Conservation (phyloP, 2,329 filamentous ascomycete species). For the Dactylellina parvicollis region DNA sequence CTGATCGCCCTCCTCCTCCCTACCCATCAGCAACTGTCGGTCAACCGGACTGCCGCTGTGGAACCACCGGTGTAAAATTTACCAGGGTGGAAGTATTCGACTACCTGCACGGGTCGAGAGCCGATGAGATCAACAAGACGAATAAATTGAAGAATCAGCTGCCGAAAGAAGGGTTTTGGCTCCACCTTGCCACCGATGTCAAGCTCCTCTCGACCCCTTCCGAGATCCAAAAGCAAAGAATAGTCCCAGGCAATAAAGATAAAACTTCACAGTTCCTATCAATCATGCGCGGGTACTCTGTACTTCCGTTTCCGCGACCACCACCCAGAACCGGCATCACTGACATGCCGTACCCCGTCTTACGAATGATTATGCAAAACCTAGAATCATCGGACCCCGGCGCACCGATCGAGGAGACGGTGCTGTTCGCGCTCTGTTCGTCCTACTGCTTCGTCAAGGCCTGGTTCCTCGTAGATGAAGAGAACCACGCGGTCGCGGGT, state of each 20-base stretch:
- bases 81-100: slow-evolving; percentile 30
- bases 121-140: background rate
- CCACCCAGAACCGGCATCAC: background rate
- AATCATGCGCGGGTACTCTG: background rate
- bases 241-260: background rate
- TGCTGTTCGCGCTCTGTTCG: too few relatives aligned
- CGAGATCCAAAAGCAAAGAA: background rate
- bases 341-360: slow-evolving; percentile 6
- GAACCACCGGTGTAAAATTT: background rate
- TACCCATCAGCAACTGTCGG: background rate
- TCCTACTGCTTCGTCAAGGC: too few relatives aligned
- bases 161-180: slow-evolving; percentile 21
- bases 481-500: too few relatives aligned
- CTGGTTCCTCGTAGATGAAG: too few relatives aligned
- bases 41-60: background rate
- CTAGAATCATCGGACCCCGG: too few relatives aligned
- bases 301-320: slow-evolving; percentile 1
- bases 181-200: slow-evolving; percentile 2
- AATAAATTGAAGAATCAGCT: background rate
- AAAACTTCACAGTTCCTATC: background rate
- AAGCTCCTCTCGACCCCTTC: background rate
- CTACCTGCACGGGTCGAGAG: background rate
- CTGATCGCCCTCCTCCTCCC: too few relatives aligned
- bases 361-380: background rate
- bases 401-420: too few relatives aligned